Evolutionary conservation across 257 asterid genomes (phyloP), one percentile per base, ranked within the genome.

Genomic region (Solanum pinnatisectum): DNA sequence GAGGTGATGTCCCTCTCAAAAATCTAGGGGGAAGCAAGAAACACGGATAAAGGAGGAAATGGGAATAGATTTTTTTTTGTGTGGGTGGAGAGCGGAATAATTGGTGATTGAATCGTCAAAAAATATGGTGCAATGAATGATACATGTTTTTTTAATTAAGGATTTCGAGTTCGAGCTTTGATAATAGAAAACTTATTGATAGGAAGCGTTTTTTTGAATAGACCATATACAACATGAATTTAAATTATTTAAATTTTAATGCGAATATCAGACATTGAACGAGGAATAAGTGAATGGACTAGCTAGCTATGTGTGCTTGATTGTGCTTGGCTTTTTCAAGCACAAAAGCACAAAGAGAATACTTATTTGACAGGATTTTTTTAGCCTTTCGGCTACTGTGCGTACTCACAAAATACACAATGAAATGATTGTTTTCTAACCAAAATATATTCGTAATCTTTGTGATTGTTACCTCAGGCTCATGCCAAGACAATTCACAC

Each of bases 181-280:
- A 4, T n/a, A 4, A 65, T n/a, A 22, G 0, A 22, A 8, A 8
- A 8, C 0, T 8, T 22, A 0, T 60, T 9, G 32, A 0, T n/a
- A n/a, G 0, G 1, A 2, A 10, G 1, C 0, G 0, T 10, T 65
- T 65, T 3, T 1, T 15, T 1, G 7, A 63, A n/a, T 63, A n/a
- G 16, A 1, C 4, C 0, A 10, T 65, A 65, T 1, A 4, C 0
- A 63, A 10, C 0, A n/a, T 0, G 1, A 63, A 63, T 63, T 2
- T 2, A 65, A 0, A 63, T 63, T n/a, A 63, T 63, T 65, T 25
- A 1, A 4, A 0, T 0, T 10, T 11, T 63, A 63, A 10, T 11
- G 0, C 1, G 1, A 0, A 63, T 63, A 63, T n/a, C 2, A 56
- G 12, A 56, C 65, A 18, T 52, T 18, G 4, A 52, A 16, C 63